These are phyloP conservation scores for Citrus unshiu DNA, from an alignment of 345 rosid genomes.

Conservation along the genomic window DNA sequence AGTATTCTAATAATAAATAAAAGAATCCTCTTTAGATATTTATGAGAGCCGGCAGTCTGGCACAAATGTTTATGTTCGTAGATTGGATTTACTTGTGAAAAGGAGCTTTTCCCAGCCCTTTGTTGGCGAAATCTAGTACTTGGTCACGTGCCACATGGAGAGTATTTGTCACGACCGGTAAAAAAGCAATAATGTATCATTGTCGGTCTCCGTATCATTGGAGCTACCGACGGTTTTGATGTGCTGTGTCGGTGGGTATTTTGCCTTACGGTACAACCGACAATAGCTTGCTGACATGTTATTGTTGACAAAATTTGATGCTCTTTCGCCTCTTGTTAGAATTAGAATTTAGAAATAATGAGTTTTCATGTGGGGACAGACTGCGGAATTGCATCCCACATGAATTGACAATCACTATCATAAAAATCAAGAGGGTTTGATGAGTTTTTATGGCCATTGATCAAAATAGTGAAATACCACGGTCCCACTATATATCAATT, in stretches of 20 bases:
- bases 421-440: not conserved
- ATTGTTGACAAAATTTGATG: not conserved
- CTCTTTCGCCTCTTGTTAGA: no score
- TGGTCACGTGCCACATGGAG: not conserved
- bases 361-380: not conserved
- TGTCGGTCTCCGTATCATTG: not conserved
- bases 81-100: no score
- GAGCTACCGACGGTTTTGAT: constrained; percentile 16
- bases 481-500: not conserved
- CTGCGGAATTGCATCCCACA: not conserved
- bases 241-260: constrained; percentile 19
- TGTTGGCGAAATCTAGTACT: not conserved
- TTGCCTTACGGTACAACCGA: not conserved
- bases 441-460: not conserved
- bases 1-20: no score
- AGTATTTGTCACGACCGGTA: not conserved
- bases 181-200: not conserved
- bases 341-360: no score
- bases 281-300: not conserved
- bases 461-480: not conserved
- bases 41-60: no score
- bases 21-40: no score
- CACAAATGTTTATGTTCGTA: no score
- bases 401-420: not conserved
- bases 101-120: not conserved